phyloP scores from a whole-genome alignment of 2,329 filamentous ascomycete genomes.

The Colletotrichum agaves region DNA sequence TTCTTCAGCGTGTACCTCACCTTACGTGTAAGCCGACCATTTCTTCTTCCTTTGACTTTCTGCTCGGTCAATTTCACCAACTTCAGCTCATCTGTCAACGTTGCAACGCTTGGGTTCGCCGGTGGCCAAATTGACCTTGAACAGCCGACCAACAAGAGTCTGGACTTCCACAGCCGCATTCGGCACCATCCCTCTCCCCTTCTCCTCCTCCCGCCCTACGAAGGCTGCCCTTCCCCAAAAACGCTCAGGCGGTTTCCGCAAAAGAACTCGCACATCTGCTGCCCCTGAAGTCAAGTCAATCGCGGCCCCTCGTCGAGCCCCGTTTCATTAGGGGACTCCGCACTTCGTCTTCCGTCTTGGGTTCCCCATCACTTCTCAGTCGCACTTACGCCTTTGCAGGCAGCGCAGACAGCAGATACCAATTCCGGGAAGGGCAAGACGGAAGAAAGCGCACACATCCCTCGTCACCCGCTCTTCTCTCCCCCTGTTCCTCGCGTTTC shows the following conservation, averaged over 20 bases:
- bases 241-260: constrained; percentile 35
- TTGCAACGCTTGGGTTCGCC: constrained; percentile 16
- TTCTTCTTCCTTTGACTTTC: not conserved
- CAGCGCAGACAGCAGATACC: not conserved
- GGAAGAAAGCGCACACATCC: constrained; percentile 5
- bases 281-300: constrained; percentile 42
- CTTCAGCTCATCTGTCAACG: constrained; percentile 20
- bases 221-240: constrained; percentile 15
- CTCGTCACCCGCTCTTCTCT: constrained; percentile 6
- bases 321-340: constrained; percentile 39
- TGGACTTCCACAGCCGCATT: not conserved
- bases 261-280: constrained; percentile 35
- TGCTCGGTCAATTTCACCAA: constrained; percentile 4
- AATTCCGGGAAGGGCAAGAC: not conserved
- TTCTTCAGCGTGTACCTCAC: too few relatives aligned
- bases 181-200: not conserved
- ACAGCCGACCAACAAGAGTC: not conserved
- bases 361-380: not conserved
- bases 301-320: constrained; percentile 36
- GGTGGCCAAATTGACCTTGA: constrained; percentile 10
- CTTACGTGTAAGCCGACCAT: too few relatives aligned
- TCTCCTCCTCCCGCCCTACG: not conserved
- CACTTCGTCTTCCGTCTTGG: constrained; percentile 32
- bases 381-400: constrained; percentile 22
- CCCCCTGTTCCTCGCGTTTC: constrained; percentile 26